A percentile compares a stretch with the other conserved stretches of the same genome.
phyloP scores from a whole-genome alignment of 2,329 filamentous ascomycete genomes.

The Chaetothyriales sp. region DNA sequence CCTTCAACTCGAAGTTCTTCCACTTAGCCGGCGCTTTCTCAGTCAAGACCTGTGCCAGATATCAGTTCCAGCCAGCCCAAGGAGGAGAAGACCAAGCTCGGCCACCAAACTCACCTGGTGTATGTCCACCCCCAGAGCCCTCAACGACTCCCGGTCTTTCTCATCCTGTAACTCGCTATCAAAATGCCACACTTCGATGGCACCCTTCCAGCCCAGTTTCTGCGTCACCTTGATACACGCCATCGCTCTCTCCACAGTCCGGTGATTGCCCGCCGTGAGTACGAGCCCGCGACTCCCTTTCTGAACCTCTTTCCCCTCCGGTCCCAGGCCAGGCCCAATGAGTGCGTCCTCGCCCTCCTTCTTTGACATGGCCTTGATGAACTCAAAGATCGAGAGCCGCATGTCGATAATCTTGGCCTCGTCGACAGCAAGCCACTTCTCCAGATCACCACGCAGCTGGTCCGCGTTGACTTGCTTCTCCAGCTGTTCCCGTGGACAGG shows the following conservation, averaged over 20 bases:
- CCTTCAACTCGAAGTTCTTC: conserved; percentile 26
- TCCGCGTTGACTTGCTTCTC: neutral
- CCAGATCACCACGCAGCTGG: neutral
- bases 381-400: neutral
- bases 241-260: neutral
- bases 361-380: neutral
- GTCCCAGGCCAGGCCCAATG: neutral
- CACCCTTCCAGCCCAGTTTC: neutral
- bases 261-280: neutral
- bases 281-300: neutral
- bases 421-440: neutral
- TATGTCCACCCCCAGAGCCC: neutral
- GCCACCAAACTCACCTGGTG: neutral
- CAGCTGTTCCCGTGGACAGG: neutral
- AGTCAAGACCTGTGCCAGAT: neutral
- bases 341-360: neutral
- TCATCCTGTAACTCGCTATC: neutral
- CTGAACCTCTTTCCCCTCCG: neutral
- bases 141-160: neutral
- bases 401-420: neutral
- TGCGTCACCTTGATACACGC: neutral
- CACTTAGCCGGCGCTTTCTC: neutral
- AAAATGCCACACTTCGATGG: neutral
- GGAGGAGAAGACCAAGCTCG: neutral
- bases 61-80: neutral